Evolutionary conservation across 1,284 basidiomycete species (phyloP), one percentile per base, ranked within the genome.

Genomic region (Cystobasidium sp.): DNA sequence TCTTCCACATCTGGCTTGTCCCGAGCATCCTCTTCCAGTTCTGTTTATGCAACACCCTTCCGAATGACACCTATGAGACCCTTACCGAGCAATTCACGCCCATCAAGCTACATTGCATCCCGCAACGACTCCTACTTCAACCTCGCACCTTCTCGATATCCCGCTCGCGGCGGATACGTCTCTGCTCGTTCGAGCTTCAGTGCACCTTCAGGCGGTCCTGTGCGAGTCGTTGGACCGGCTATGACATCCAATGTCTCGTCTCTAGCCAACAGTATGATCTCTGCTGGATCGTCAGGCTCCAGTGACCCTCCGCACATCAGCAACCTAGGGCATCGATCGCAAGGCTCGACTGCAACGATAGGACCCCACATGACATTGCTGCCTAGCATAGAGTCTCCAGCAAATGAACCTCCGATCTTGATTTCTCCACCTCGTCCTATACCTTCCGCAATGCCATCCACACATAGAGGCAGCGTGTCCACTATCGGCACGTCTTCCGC

Each of bases 41-140:
- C 65, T 12, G 75, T 72, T 43, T 71, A 68, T 65, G 71, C 66
- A n/a, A 73, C 59, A 39, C 70, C 66, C 22, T 76, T 59, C 71
- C 65, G 75, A 49, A 73, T 74, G 74, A 76, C 69, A 2, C 69
- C 68, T 39, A 65, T 66, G 55, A 69, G 62, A 16, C 64, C 64
- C 14, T 31, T 55, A 9, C 37, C 49, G 7, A 66, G 49, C 7
- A 62, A 52, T 10, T 64, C 49, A 37, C 49, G 62, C 2, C 51
- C 49, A 10, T 63, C 61, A 47, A 65, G 62, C 52, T 73, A 73
- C 39, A 52, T 73, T 22, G 70, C 59, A 37, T 49, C 51, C 9
- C 62, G 70, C 10, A 52, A 62, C 9, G 64, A 66, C 5, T 73
- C 70, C 6, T 73, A 73, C 53, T 73, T 73, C 51, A 62, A 66